Evolutionary conservation across 352 stramenopile genomes (phyloP), one percentile per base, ranked within the genome.

Genomic region (Globisporangium rhizosaccharum): DNA sequence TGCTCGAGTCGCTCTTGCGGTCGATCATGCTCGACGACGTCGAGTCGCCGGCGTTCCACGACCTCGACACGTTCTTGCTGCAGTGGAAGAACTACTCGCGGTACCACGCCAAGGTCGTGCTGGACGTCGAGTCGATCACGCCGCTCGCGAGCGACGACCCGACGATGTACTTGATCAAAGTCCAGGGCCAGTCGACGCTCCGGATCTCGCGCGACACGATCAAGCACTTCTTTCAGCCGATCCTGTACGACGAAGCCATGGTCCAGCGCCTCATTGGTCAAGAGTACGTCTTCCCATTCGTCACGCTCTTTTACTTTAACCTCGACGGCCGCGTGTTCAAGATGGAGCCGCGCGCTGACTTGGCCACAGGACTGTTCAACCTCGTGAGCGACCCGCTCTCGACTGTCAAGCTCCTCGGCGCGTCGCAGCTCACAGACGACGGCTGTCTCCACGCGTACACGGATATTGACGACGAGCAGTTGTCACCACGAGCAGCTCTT

Each of bases 21-120:
- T 74, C 67, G 15, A 67, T 87, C 30, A 65, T 87, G 60, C 49
- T 73, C 18, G 71, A 79, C 33, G 65, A 79, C 45, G 78, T 85
- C 23, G 42, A 84, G 66, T 84, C 73, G 23, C 70, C 75, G 17
- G 67, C 73, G 17, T 87, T 87, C 56, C 45, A 49, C 2, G 63
- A 70, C 42, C 67, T 85, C 45, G 78, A 84, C 58, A 62, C 72
- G 49, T 87, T 87, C 61, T 49, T 87, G 2, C 39, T 59, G 44
- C 78, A 82, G 55, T 87, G 75, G 75, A 49, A 66, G n/a, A 72
- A 87, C 67, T 87, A 85, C 60, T 85, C 78, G 30, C 69, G 70
- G 48, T 87, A 78, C 57, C 78, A 87, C 51, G 69, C 78, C 17
- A 64, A 72, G 57, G 63, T 87, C 39, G 52, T 20, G 17, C 62